Base-by-base conservation (phyloP, 441 rosid species). In the Mallotus japonicus region DNA sequence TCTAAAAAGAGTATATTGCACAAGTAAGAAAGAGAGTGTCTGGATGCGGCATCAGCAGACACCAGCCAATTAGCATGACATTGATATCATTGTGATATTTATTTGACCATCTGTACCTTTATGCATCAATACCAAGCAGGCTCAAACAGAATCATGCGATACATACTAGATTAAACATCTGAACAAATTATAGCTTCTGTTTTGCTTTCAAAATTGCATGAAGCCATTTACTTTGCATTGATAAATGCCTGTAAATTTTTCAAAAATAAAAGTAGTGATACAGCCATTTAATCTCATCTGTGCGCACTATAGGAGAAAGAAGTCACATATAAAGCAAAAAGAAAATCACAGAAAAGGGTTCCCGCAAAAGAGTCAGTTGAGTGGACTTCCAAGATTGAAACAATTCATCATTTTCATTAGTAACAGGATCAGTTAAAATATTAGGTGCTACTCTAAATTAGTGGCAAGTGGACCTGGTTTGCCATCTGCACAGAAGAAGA, bases 1-100 rank as follows among this genome's bases (percentile, higher is more conserved):
- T 64, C 81, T 20, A 95, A 91, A 88, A 92, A 85, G 89, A 82
- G 94, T 53, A 67, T 91, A 78, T 85, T 92, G 81, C 99, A 92
- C 85, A 95, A 91, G 86, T 95, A 81, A 83, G 77, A 8, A 1
- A 6, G 6, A 34, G 60, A 65, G 54, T 28, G 55, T 20, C 40
- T 37, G 40, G 6, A 37, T 37, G 40, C 40, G 47, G 47, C 57
- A 16, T 51, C 42, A 1, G 19, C 11, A 13, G 19, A 20, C 4
- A n/a, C 20, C 56, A 16, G 5, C 10, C 53, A 42, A 24, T 6
- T 24, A n/a, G 37, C n/a, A 13, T 32, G 2, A 24, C 64, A 54
- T 22, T 62, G 13, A 32, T 14, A 40, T 15, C 4, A 32, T 40
- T 53, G 68, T n/a, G 17, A 8, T 51, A 15, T 50, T 32, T 14